Percentiles rank a stretch among this genome's conserved stretches.
These are phyloP conservation scores for Penicillium robsamsonii DNA, from an alignment of 495 filamentous ascomycete species.

Conservation along the genomic window DNA sequence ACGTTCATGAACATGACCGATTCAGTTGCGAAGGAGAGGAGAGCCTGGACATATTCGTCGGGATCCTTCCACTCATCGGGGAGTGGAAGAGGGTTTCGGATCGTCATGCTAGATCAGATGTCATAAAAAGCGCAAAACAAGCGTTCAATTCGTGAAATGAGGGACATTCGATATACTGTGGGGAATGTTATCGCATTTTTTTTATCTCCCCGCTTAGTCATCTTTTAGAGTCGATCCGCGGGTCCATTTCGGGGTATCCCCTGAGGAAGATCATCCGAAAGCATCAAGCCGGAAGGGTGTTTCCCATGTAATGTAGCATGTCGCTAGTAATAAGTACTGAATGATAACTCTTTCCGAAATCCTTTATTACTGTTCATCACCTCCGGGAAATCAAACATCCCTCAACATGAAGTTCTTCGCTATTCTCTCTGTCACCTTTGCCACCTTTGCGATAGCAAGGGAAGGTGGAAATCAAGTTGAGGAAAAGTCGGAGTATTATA, in stretches of 20 bases:
- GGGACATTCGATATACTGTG: conserved; percentile 2
- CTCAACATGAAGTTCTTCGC: background rate
- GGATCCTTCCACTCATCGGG: conserved; percentile 53
- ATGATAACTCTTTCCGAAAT: background rate
- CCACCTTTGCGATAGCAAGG: no score
- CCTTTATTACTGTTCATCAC: no score
- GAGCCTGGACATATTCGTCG: conserved; percentile 74
- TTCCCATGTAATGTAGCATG: no score
- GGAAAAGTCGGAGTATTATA: no score
- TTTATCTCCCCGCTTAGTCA: conserved; percentile 3
- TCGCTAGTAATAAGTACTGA: no score
- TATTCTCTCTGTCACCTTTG: background rate
- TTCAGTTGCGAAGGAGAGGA: conserved; percentile 74
- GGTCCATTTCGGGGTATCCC: background rate
- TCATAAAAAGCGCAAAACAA: conserved; percentile 1
- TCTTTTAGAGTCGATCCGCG: background rate
- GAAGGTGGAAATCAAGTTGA: no score
- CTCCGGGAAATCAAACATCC: no score
- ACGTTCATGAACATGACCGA: conserved; percentile 77
- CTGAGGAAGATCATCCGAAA: background rate
- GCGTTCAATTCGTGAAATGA: conserved; percentile 2
- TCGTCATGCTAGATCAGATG: conserved; percentile 19
- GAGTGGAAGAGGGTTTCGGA: conserved; percentile 54
- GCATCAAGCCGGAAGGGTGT: background rate
- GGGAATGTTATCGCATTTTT: conserved; percentile 8